Percentiles rank a stretch among this genome's conserved stretches.
Conservation (phyloP, 1,139 yeast species). For the Yarrowia galli region DNA sequence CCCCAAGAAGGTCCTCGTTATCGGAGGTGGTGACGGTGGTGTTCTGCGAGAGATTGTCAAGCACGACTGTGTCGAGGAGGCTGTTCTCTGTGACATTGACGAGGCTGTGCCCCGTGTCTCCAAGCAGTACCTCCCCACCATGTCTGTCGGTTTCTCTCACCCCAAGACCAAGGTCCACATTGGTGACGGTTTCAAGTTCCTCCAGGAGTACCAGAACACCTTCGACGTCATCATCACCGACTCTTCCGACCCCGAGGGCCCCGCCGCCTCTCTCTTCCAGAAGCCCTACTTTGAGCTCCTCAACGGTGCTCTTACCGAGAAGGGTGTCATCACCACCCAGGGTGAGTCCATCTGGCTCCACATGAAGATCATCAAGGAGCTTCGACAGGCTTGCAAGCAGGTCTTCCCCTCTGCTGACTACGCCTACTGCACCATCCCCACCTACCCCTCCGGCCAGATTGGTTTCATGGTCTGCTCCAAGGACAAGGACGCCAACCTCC, state of each 20-base stretch:
- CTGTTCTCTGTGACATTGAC: slow-evolving; percentile 90
- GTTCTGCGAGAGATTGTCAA: slow-evolving; percentile 85
- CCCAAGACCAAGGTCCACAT: slow-evolving; percentile 76
- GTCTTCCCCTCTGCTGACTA: slow-evolving; percentile 86
- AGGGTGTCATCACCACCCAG: slow-evolving; percentile 90
- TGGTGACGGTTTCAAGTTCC: slow-evolving; percentile 88
- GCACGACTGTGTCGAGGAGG: slow-evolving; percentile 70
- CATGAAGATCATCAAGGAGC: slow-evolving; percentile 65
- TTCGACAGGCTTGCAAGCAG: slow-evolving; percentile 64
- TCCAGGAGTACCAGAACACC: slow-evolving; percentile 60
- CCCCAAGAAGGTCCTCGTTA: slow-evolving; percentile 79
- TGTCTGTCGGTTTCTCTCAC: slow-evolving; percentile 77
- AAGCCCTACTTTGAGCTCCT: slow-evolving; percentile 78
- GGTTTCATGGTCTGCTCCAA: slow-evolving; percentile 86
- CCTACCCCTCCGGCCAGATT: slow-evolving; percentile 95
- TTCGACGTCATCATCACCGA: slow-evolving; percentile 94
- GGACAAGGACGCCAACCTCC: slow-evolving; percentile 59
- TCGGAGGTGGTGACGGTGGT: slow-evolving; percentile 97
- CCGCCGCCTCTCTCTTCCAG: slow-evolving; percentile 93
- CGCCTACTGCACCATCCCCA: slow-evolving; percentile 89
- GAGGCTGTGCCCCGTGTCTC: slow-evolving; percentile 80
- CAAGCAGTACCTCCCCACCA: slow-evolving; percentile 75
- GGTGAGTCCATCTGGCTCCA: slow-evolving; percentile 95
- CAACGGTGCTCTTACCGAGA: slow-evolving; percentile 67
- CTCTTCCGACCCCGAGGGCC: slow-evolving; percentile 97